These are phyloP conservation scores for Sporobolomyces phaffii DNA, from an alignment of 768 basidiomycete species.

Conservation along the genomic window DNA sequence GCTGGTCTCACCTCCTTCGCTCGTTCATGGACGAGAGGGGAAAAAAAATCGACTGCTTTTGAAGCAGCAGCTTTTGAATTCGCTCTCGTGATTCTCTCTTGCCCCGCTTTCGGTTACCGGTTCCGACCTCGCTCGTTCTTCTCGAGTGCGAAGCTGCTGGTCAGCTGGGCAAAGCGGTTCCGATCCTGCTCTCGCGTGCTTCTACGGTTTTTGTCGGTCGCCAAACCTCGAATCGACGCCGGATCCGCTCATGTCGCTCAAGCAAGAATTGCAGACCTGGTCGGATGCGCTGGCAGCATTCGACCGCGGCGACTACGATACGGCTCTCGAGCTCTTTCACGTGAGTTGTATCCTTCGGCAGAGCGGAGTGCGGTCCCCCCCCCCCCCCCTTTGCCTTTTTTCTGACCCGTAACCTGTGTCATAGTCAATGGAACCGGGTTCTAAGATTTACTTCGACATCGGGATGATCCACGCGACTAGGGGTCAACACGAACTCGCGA, in stretches of 20 bases:
- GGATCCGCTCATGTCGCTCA: slow-evolving; percentile 29
- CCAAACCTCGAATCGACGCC: too few relatives aligned
- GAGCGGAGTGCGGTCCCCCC: too few relatives aligned
- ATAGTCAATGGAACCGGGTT: slow-evolving; percentile 72
- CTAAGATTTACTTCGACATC: slow-evolving; percentile 87
- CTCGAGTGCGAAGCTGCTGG: not conserved
- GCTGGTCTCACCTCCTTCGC: not conserved
- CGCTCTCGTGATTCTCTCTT: not conserved
- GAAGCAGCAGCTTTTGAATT: too few relatives aligned
- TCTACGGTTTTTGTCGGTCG: too few relatives aligned
- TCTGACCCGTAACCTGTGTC: not conserved
- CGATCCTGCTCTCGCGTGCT: not conserved
- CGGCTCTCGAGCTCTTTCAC: slow-evolving; percentile 67
- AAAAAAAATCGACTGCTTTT: too few relatives aligned
- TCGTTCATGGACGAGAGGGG: too few relatives aligned
- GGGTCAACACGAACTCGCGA: slow-evolving; percentile 38
- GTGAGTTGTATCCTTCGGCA: too few relatives aligned
- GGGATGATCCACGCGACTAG: slow-evolving; percentile 88
- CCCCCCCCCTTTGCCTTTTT: not conserved
- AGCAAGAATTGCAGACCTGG: slow-evolving; percentile 70
- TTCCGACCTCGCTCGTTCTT: too few relatives aligned
- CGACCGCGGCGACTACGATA: slow-evolving; percentile 73
- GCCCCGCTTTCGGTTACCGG: not conserved
- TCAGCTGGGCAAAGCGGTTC: not conserved
- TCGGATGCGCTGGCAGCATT: slow-evolving; percentile 79